Percentiles rank a stretch among this genome's conserved stretches.
Conservation (phyloP, 2,329 filamentous ascomycete species). For the Fusarium tjaetaba region DNA sequence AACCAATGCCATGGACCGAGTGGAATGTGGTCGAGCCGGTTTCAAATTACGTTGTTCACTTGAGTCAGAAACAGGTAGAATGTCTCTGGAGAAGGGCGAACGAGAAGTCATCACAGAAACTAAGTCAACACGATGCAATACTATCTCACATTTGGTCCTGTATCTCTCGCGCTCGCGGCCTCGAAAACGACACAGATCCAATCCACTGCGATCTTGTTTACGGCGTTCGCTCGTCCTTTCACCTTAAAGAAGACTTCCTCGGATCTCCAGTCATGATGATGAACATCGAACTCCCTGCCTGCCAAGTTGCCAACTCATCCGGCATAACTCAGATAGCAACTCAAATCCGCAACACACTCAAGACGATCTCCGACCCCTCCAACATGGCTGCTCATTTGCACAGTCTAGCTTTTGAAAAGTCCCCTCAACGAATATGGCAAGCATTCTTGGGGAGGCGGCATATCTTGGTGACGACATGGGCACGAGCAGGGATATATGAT, state of each 20-base stretch:
- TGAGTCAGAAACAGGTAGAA: constrained; percentile 27
- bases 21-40: constrained; percentile 36
- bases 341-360: constrained; percentile 29
- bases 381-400: constrained; percentile 33
- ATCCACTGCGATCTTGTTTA: constrained; percentile 39
- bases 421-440: constrained; percentile 44
- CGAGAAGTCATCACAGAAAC: neutral
- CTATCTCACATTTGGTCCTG: constrained; percentile 43
- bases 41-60: constrained; percentile 37
- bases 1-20: constrained; percentile 39
- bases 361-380: neutral
- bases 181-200: neutral
- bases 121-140: constrained; percentile 40
- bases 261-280: constrained; percentile 41
- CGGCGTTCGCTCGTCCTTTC: constrained; percentile 29
- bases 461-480: constrained; percentile 43
- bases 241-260: constrained; percentile 17
- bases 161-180: constrained; percentile 34
- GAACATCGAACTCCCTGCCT: constrained; percentile 32
- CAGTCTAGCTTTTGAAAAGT: constrained; percentile 34
- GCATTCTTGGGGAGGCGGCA: constrained; percentile 39
- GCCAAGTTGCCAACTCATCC: neutral
- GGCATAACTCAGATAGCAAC: neutral
- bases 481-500: constrained; percentile 38
- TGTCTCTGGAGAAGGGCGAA: constrained; percentile 8